These are phyloP conservation scores for Pluteus cervinus DNA, from an alignment of 768 basidiomycete genomes.

Conservation along the genomic window DNA sequence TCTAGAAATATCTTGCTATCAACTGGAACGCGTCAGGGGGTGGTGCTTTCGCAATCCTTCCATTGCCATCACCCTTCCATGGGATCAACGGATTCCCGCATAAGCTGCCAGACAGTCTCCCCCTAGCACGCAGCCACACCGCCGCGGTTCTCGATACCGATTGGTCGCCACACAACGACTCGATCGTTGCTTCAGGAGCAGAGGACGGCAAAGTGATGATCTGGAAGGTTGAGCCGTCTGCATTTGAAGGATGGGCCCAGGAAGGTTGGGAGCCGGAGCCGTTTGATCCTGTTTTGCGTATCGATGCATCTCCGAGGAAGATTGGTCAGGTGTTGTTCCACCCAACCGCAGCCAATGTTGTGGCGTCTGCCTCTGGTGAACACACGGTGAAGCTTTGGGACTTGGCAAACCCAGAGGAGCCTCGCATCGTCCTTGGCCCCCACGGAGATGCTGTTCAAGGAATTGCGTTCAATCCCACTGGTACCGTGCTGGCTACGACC, in stretches of 20 bases:
- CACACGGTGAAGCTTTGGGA: conserved; percentile 92
- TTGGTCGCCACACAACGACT: conserved; percentile 94
- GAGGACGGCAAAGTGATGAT: conserved; percentile 94
- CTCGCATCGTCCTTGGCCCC: conserved; percentile 56
- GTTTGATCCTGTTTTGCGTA: conserved; percentile 77
- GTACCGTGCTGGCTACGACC: conserved; percentile 81
- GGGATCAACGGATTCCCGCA: conserved; percentile 49
- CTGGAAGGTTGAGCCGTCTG: conserved; percentile 69
- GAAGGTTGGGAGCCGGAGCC: conserved; percentile 82
- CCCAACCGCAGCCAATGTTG: conserved; percentile 80
- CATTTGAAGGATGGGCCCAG: conserved; percentile 80
- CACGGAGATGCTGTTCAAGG: conserved; percentile 89
- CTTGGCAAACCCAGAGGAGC: conserved; percentile 63
- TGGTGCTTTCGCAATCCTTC: conserved; percentile 92
- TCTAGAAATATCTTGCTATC: conserved; percentile 76
- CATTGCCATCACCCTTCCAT: conserved; percentile 69
- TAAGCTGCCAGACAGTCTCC: conserved; percentile 89
- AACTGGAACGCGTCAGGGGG: conserved; percentile 95
- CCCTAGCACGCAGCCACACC: conserved; percentile 83
- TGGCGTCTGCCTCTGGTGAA: conserved; percentile 79
- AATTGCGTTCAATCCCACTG: conserved; percentile 74
- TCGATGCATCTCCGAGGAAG: conserved; percentile 79
- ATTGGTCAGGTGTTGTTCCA: conserved; percentile 94
- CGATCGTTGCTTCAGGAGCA: conserved; percentile 83
- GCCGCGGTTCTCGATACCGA: conserved; percentile 89